phyloP scores from a whole-genome alignment of 169 alveolate species.

The Perkinsus marinus region DNA sequence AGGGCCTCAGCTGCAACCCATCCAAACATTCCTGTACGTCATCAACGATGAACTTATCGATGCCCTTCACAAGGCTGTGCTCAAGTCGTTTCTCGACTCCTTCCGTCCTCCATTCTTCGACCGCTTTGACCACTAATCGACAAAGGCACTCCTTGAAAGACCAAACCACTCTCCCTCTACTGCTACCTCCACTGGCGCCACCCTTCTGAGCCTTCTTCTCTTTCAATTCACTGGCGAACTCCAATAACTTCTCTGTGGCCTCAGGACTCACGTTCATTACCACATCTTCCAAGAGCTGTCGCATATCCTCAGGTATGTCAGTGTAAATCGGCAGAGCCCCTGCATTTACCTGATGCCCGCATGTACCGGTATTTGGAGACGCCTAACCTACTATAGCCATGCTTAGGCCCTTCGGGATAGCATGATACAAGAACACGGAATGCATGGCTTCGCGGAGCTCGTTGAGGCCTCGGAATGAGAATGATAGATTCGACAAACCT shows the following conservation, averaged over 20 bases:
- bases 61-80: conserved; percentile 48
- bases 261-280: conserved; percentile 23
- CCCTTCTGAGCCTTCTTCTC: conserved; percentile 12
- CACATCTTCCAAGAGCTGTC: conserved; percentile 30
- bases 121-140: conserved; percentile 11
- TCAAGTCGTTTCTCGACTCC: conserved; percentile 29
- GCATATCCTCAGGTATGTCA: conserved; percentile 34
- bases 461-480: conserved; percentile 48
- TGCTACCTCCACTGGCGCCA: background rate
- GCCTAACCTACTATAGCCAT: conserved; percentile 35
- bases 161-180: background rate
- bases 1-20: background rate
- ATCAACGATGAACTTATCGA: conserved; percentile 36
- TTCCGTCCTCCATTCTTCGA: conserved; percentile 32
- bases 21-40: conserved; percentile 38
- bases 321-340: conserved; percentile 48
- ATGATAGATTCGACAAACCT: conserved; percentile 43
- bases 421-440: conserved; percentile 43
- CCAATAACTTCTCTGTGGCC: background rate
- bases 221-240: background rate
- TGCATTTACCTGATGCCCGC: conserved; percentile 31
- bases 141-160: background rate
- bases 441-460: conserved; percentile 55
- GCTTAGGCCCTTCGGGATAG: conserved; percentile 43
- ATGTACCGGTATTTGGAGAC: background rate